Base-by-base conservation (phyloP, 1,284 basidiomycete genomes). In the Polyporus tsugae region DNA sequence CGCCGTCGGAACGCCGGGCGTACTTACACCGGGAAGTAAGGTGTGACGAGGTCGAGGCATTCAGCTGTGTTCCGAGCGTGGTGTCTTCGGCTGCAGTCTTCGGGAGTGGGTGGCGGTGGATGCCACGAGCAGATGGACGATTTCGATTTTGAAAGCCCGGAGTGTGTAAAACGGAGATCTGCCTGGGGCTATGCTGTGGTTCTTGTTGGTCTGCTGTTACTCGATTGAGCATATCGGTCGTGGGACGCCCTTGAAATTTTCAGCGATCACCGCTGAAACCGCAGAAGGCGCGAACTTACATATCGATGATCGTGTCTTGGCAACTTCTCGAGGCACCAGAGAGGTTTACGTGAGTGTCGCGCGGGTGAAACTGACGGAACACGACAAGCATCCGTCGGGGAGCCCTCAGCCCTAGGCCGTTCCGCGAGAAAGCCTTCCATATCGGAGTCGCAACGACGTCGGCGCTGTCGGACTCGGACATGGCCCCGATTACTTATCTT, bases 11-110 rank as follows among this genome's bases (percentile, higher is more conserved):
- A 15, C 25, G n/a, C n/a, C n/a, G 15, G 6, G 60, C 38, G 65
- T 66, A 29, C 29, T 29, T 29, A 71, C 35, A 60, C 41, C 4
- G 70, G 70, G 53, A 71, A 61, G 42, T 71, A 71, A 2, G 70
- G 70, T 0, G 67, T 71, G 6, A 53, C 11, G 36, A 65, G 69
- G 15, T 49, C 62, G 61, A 35, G 44, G 22, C 17, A 10, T 6
- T 53, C 46, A 6, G 64, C 19, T 58, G 60, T 65, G 5, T 11
- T 57, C 13, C 15, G 19, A 46, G 41, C 22, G 2, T 19, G n/a
- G 36, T 39, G 3, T 17, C 39, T n/a, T 41, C 19, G 59, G 36
- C 22, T 38, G 25, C 38, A 39, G 60, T 6, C 42, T 1, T n/a
- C 39, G 53, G 39, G 41, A 33, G 41, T 55, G 63, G 63, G 19